phyloP scores from a whole-genome alignment of 2,329 filamentous ascomycete species.

The Aureobasidium sp. region DNA sequence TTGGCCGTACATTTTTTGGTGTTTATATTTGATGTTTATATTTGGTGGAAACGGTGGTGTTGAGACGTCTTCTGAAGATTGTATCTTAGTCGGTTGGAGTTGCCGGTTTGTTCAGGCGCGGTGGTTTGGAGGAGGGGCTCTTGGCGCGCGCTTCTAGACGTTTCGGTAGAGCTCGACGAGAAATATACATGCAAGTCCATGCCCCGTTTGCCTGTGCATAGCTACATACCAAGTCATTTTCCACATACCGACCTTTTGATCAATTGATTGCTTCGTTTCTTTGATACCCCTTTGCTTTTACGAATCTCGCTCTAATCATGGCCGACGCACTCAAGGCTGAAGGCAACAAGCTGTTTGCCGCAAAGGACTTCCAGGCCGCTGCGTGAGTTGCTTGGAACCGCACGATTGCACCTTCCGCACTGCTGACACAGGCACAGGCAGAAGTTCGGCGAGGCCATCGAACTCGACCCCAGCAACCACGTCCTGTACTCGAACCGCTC shows the following conservation, averaged over 20 bases:
- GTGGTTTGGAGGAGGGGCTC: not conserved
- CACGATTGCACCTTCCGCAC: constrained; percentile 14
- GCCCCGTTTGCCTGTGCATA: not conserved
- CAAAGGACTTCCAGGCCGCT: constrained; percentile 92
- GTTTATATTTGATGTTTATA: not conserved
- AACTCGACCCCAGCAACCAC: constrained; percentile 79
- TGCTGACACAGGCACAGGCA: constrained; percentile 48
- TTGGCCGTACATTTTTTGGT: constrained; percentile 1
- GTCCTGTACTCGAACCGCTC: constrained; percentile 98
- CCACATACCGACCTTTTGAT: not conserved
- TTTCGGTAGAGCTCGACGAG: not conserved
- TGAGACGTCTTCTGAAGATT: not conserved
- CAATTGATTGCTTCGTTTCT: constrained; percentile 5
- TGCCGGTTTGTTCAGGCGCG: not conserved
- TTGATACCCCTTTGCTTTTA: constrained; percentile 9
- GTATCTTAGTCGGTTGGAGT: not conserved
- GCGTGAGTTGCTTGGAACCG: constrained; percentile 54
- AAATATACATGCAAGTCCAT: not conserved
- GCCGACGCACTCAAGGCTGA: constrained; percentile 85
- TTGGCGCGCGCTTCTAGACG: not conserved
- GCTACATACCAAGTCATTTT: not conserved
- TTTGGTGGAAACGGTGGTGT: not conserved
- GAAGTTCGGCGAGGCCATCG: constrained; percentile 91
- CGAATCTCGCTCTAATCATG: constrained; percentile 28
- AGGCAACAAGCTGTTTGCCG: constrained; percentile 97